Percentiles rank a stretch among this genome's conserved stretches.
These are phyloP conservation scores for Kluyveromyces marxianus DNA, from an alignment of 1,139 yeast genomes.

Conservation along the genomic window DNA sequence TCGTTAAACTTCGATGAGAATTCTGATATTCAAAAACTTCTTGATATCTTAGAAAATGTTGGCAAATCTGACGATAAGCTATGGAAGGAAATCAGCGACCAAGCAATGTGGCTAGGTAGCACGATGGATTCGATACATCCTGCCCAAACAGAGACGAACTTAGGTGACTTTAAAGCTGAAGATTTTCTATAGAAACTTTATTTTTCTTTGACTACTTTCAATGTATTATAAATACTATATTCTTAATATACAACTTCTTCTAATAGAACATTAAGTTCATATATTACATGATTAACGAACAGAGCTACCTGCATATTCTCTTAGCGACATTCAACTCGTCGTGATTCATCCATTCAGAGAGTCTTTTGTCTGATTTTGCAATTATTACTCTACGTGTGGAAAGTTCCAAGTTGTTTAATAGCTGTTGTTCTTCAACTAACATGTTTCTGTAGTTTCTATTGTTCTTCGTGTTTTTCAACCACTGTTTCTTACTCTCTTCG, in stretches of 20 bases:
- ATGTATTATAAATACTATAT: neutral
- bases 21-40: constrained; percentile 23
- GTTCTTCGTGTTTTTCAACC: constrained; percentile 17
- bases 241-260: too few relatives aligned
- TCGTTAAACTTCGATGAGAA: constrained; percentile 19
- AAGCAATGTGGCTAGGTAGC: constrained; percentile 59
- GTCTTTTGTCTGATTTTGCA: constrained; percentile 44
- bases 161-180: constrained; percentile 19
- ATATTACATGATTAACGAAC: neutral
- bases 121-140: constrained; percentile 27
- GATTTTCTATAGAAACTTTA: neutral
- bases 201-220: neutral
- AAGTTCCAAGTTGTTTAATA: constrained; percentile 41
- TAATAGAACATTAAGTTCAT: neutral
- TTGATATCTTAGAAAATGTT: constrained; percentile 23
- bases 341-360: constrained; percentile 51
- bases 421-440: constrained; percentile 33
- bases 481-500: constrained; percentile 11
- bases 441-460: constrained; percentile 20
- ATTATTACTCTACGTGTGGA: constrained; percentile 39
- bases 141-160: constrained; percentile 17
- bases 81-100: constrained; percentile 69
- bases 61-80: constrained; percentile 49
- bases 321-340: constrained; percentile 42
- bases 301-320: constrained; percentile 29